Evolutionary conservation across 2,329 filamentous ascomycete genomes (phyloP).

Genomic region (Colletotrichum tofieldiae): DNA sequence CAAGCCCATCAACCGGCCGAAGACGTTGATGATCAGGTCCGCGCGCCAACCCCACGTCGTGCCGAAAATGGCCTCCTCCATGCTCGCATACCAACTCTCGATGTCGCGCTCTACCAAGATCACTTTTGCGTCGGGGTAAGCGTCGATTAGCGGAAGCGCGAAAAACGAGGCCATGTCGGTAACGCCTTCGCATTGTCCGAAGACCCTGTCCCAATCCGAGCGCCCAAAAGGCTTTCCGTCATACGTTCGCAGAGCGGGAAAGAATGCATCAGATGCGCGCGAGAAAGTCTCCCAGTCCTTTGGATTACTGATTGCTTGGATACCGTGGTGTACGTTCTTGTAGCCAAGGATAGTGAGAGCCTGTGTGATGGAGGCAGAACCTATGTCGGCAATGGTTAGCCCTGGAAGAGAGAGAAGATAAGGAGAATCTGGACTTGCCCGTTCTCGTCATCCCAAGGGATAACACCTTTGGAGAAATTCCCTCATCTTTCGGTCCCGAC

Average conservation of each 20-base stretch:
- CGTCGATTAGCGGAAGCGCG: conserved; percentile 48
- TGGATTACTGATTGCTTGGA: conserved; percentile 46
- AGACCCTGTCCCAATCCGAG: conserved; percentile 52
- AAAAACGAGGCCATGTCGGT: conserved; percentile 51
- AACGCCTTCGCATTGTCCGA: conserved; percentile 48
- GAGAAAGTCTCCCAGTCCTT: conserved; percentile 48
- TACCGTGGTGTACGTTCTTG: conserved; percentile 47
- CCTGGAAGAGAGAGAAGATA: no score
- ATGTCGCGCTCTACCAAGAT: conserved; percentile 50
- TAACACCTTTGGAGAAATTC: not conserved
- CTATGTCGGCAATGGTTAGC: not conserved
- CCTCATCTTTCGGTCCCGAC: not conserved
- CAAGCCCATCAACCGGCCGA: conserved; percentile 53
- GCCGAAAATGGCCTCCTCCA: conserved; percentile 50
- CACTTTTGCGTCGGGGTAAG: conserved; percentile 54
- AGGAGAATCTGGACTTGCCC: conserved; percentile 37
- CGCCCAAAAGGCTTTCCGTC: conserved; percentile 46
- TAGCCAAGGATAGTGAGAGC: conserved; percentile 53
- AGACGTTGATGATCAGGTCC: conserved; percentile 43
- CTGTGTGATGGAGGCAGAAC: conserved; percentile 52
- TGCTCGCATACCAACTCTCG: conserved; percentile 51
- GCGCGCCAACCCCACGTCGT: conserved; percentile 47
- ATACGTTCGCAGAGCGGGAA: conserved; percentile 48
- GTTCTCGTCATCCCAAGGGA: conserved; percentile 51
- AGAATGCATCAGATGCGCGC: conserved; percentile 51